Evolutionary conservation across 1,284 basidiomycete species (phyloP).

Genomic region (Bjerkandera adusta): DNA sequence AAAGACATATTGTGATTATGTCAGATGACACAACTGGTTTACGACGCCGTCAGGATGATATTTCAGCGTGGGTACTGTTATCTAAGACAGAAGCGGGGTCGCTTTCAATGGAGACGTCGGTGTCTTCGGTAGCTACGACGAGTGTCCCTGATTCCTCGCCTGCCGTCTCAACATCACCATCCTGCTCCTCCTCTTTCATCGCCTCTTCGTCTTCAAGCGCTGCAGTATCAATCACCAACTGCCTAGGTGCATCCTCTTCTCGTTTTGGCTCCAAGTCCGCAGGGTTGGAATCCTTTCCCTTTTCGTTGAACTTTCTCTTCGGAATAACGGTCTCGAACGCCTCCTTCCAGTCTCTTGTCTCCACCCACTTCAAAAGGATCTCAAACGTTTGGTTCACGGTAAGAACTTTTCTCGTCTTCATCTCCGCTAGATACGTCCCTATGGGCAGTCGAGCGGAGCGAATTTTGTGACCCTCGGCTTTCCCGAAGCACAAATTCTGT

Average conservation of each 20-base stretch:
- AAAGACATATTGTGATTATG: slow-evolving; percentile 72
- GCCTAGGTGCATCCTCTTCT: slow-evolving; percentile 14
- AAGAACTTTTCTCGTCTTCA: slow-evolving; percentile 91
- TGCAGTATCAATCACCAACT: slow-evolving; percentile 20
- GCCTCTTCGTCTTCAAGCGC: slow-evolving; percentile 20
- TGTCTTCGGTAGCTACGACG: slow-evolving; percentile 1
- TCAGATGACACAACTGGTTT: neutral
- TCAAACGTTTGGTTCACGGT: slow-evolving; percentile 98
- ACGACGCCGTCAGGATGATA: slow-evolving; percentile 7
- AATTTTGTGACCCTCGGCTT: slow-evolving; percentile 75
- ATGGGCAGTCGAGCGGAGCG: slow-evolving; percentile 92
- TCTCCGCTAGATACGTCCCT: slow-evolving; percentile 76
- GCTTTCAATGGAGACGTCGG: neutral
- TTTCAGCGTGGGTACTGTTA: slow-evolving; percentile 10
- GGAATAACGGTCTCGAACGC: slow-evolving; percentile 88
- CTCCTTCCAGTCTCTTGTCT: slow-evolving; percentile 77
- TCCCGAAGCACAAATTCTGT: slow-evolving; percentile 87
- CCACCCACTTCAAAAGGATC: slow-evolving; percentile 90
- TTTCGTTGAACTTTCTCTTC: slow-evolving; percentile 76
- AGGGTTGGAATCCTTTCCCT: too few species aligned
- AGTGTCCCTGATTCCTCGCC: slow-evolving; percentile 1
- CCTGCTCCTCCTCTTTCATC: neutral
- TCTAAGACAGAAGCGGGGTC: slow-evolving; percentile 6
- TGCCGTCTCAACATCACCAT: neutral
- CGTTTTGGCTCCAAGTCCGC: too few species aligned